Evolutionary conservation across 1,284 basidiomycete genomes (phyloP).

Genomic region (Puccinia triticina): DNA sequence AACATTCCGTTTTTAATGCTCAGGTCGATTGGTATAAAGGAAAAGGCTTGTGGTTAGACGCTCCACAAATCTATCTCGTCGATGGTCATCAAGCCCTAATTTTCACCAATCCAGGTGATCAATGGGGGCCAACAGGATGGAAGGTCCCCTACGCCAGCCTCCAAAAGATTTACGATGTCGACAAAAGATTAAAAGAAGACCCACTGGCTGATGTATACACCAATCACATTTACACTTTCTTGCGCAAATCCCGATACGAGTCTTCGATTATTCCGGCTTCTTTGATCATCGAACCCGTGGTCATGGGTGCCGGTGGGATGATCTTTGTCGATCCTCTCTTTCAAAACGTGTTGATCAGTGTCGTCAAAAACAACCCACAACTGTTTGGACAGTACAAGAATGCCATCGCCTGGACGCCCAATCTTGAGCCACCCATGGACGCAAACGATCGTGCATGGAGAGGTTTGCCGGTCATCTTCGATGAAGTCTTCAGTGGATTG

Average conservation of each 20-base stretch:
- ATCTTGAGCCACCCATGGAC: slow-evolving; percentile 26
- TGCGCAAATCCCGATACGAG: slow-evolving; percentile 28
- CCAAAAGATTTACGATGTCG: slow-evolving; percentile 73
- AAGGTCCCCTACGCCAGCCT: slow-evolving; percentile 63
- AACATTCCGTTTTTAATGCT: slow-evolving; percentile 78
- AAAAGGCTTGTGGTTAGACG: slow-evolving; percentile 90
- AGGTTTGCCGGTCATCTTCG: slow-evolving; percentile 87
- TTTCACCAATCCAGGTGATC: slow-evolving; percentile 65
- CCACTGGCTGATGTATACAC: slow-evolving; percentile 72
- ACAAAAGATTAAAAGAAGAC: slow-evolving; percentile 66
- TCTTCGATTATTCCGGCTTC: slow-evolving; percentile 65
- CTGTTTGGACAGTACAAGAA: slow-evolving; percentile 61
- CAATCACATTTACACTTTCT: slow-evolving; percentile 66
- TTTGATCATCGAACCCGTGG: slow-evolving; percentile 84
- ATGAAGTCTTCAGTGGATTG: slow-evolving; percentile 93
- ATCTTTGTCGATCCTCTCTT: slow-evolving; percentile 96
- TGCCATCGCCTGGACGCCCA: slow-evolving; percentile 9
- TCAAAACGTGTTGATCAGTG: slow-evolving; percentile 82
- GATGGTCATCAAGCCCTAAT: slow-evolving; percentile 69
- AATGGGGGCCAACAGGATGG: slow-evolving; percentile 53
- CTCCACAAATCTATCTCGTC: slow-evolving; percentile 72
- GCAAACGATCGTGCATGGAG: slow-evolving; percentile 64
- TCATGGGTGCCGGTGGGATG: slow-evolving; percentile 97
- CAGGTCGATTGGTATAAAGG: slow-evolving; percentile 91
- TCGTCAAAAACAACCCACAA: slow-evolving; percentile 68